phyloP scores from a whole-genome alignment of 1,139 yeast species.

The Sugiyamaella paludigena region DNA sequence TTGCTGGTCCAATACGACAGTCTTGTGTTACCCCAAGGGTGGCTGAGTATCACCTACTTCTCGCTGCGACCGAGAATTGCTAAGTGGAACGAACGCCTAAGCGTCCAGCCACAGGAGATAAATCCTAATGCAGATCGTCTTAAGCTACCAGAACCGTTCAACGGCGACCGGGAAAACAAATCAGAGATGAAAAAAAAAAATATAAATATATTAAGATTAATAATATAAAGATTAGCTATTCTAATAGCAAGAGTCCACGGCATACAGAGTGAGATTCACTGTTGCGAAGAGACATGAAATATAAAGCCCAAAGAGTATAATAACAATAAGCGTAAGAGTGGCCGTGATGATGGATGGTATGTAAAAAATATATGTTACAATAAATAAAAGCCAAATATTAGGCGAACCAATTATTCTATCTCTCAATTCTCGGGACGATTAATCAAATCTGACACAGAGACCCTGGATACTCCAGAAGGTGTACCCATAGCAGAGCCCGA shows the following conservation, averaged over 20 bases:
- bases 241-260: background rate
- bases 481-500: constrained; percentile 10
- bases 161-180: constrained; percentile 39
- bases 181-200: constrained; percentile 18
- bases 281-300: too few species aligned
- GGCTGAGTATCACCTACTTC: too few species aligned
- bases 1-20: too few species aligned
- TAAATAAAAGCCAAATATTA: too few species aligned
- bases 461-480: constrained; percentile 14
- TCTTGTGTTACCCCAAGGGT: too few species aligned
- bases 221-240: background rate
- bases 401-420: too few species aligned
- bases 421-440: constrained; percentile 12
- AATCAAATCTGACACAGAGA: constrained; percentile 22
- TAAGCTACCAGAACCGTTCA: too few species aligned
- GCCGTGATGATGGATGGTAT: background rate
- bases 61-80: too few species aligned
- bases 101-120: too few species aligned
- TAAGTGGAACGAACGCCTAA: too few species aligned
- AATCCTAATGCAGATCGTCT: too few species aligned
- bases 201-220: background rate
- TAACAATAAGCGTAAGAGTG: background rate
- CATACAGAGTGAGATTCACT: background rate
- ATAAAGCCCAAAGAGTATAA: background rate
- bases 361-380: background rate